Evolutionary conservation across 371 early-diverging fungal species (phyloP).

Genomic region (Lichtheimia ornata): DNA sequence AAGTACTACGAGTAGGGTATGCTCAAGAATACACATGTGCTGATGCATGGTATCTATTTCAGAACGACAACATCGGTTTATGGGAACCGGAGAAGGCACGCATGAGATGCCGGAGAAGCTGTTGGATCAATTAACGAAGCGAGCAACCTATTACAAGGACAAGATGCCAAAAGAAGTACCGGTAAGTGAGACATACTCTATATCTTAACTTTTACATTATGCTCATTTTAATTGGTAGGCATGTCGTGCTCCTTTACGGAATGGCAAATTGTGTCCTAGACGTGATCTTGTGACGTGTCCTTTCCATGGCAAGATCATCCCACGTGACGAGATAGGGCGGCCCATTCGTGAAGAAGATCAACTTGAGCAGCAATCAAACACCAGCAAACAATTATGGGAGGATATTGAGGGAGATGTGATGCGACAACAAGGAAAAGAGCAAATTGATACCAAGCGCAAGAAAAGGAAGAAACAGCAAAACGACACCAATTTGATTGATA

Average conservation of each 20-base stretch:
- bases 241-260: slow-evolving; percentile 67
- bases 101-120: slow-evolving; percentile 58
- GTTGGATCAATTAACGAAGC: slow-evolving; percentile 51
- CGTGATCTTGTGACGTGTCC: slow-evolving; percentile 73
- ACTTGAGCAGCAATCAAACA: neutral
- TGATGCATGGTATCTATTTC: neutral
- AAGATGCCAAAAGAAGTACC: slow-evolving; percentile 41
- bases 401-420: slow-evolving; percentile 60
- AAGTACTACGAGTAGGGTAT: slow-evolving; percentile 5
- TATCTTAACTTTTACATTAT: neutral
- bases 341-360: neutral
- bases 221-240: slow-evolving; percentile 27
- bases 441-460: slow-evolving; percentile 26
- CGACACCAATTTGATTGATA: slow-evolving; percentile 48
- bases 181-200: slow-evolving; percentile 17
- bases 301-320: slow-evolving; percentile 70
- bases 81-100: slow-evolving; percentile 67
- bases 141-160: slow-evolving; percentile 49
- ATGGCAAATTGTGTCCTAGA: slow-evolving; percentile 69
- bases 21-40: neutral
- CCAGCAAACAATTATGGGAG: slow-evolving; percentile 42
- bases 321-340: slow-evolving; percentile 60
- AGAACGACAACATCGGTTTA: slow-evolving; percentile 65
- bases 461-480: slow-evolving; percentile 20
- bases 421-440: slow-evolving; percentile 41